Conservation (phyloP, 2,329 filamentous ascomycete genomes). For the Scedosporium apiospermum region DNA sequence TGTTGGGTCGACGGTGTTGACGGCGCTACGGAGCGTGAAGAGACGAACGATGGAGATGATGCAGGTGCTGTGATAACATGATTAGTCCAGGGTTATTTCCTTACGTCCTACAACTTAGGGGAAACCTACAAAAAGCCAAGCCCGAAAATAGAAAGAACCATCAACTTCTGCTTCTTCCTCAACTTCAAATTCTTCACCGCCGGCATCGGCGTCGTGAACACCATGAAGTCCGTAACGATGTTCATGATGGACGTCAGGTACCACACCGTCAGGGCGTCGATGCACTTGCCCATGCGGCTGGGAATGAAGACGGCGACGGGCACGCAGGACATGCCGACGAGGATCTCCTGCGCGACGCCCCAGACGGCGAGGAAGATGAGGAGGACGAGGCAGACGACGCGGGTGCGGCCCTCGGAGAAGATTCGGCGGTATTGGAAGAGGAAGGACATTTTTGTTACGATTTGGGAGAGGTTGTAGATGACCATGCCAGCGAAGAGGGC, state of each 20-base stretch:
- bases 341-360: conserved; percentile 15
- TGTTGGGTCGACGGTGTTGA: conserved; percentile 17
- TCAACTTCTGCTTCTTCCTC: conserved; percentile 16
- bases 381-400: conserved; percentile 18
- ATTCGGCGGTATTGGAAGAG: conserved; percentile 23
- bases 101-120: neutral
- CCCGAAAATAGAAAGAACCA: conserved; percentile 19
- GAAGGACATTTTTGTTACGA: conserved; percentile 21
- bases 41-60: conserved; percentile 23
- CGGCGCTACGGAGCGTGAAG: conserved; percentile 19
- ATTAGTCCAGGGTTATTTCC: neutral
- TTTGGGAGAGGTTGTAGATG: conserved; percentile 21
- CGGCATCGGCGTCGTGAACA: conserved; percentile 27
- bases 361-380: conserved; percentile 17
- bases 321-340: conserved; percentile 18
- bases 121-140: conserved; percentile 21
- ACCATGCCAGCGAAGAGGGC: conserved; percentile 16
- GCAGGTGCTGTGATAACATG: conserved; percentile 15
- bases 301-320: conserved; percentile 17
- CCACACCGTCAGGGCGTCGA: conserved; percentile 20
- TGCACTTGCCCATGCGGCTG: conserved; percentile 15
- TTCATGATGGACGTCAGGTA: conserved; percentile 24
- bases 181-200: conserved; percentile 25
- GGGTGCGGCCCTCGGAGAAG: conserved; percentile 14
- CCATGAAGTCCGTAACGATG: conserved; percentile 23